Evolutionary conservation across 2,329 filamentous ascomycete genomes (phyloP).

Genomic region (Colletotrichum tropicicola): DNA sequence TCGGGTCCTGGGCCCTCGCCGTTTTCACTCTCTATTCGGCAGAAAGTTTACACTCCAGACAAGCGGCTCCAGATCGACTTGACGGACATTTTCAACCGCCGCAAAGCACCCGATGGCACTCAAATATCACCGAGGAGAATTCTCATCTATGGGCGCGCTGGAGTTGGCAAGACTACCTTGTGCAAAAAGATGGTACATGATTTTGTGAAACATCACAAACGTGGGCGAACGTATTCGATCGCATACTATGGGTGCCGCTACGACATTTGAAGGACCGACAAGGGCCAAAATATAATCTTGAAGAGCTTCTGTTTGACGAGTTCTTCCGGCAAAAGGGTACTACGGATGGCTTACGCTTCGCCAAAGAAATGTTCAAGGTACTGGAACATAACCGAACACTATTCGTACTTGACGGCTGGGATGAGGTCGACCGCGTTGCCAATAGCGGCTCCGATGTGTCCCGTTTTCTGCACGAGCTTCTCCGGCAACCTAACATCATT

Average conservation of each 20-base stretch:
- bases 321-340: background rate
- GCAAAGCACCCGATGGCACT: background rate
- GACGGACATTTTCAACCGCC: background rate
- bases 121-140: background rate
- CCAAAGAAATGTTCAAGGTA: background rate
- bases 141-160: conserved; percentile 43
- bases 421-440: conserved; percentile 28
- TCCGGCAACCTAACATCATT: conserved; percentile 46
- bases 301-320: background rate
- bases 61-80: background rate
- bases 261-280: conserved; percentile 34
- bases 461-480: conserved; percentile 38
- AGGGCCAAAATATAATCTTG: background rate
- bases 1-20: background rate
- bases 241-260: conserved; percentile 46
- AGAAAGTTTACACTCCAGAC: background rate
- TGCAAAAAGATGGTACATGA: conserved; percentile 49
- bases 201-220: conserved; percentile 32
- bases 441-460: conserved; percentile 20
- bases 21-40: background rate
- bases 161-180: conserved; percentile 47
- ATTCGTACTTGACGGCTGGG: background rate
- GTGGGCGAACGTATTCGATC: conserved; percentile 39
- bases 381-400: background rate
- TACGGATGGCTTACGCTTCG: background rate